A percentile compares a stretch with the other conserved stretches of the same genome.
These are phyloP conservation scores for Candida tallmaniae DNA, from an alignment of 805 yeast genomes.

Conservation along the genomic window DNA sequence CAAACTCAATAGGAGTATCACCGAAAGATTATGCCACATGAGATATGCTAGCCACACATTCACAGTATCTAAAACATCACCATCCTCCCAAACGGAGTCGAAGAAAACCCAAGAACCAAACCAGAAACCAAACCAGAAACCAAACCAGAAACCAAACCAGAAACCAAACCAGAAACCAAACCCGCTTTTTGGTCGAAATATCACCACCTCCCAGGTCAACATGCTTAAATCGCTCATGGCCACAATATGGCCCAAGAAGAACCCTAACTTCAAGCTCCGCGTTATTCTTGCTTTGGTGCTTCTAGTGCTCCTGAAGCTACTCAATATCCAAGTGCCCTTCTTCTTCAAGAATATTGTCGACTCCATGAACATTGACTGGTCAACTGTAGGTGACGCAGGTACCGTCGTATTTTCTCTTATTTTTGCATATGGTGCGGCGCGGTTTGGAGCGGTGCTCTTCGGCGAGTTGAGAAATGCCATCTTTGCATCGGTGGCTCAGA, in stretches of 20 bases:
- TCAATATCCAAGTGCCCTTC: slow-evolving; percentile 95
- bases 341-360: slow-evolving; percentile 85
- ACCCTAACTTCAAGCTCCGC: slow-evolving; percentile 60
- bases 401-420: slow-evolving; percentile 66
- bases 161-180: too few relatives aligned
- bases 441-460: slow-evolving; percentile 90
- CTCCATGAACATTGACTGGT: slow-evolving; percentile 89
- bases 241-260: slow-evolving; percentile 79
- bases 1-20: too few relatives aligned
- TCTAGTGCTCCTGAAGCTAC: slow-evolving; percentile 72
- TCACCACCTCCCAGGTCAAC: slow-evolving; percentile 40
- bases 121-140: too few relatives aligned
- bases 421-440: slow-evolving; percentile 86
- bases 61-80: too few relatives aligned
- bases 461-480: slow-evolving; percentile 95
- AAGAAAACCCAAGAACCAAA: too few relatives aligned
- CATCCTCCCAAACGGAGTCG: too few relatives aligned
- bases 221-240: slow-evolving; percentile 62
- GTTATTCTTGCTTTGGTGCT: slow-evolving; percentile 73
- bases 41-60: too few relatives aligned
- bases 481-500: slow-evolving; percentile 92
- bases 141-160: too few relatives aligned
- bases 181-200: slow-evolving; percentile 24
- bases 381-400: slow-evolving; percentile 55
- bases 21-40: too few relatives aligned